A percentile compares a stretch with the other conserved stretches of the same genome.
These are phyloP conservation scores for Chaetomiaceae sp. DNA, from an alignment of 2,329 filamentous ascomycete genomes.

Conservation along the genomic window DNA sequence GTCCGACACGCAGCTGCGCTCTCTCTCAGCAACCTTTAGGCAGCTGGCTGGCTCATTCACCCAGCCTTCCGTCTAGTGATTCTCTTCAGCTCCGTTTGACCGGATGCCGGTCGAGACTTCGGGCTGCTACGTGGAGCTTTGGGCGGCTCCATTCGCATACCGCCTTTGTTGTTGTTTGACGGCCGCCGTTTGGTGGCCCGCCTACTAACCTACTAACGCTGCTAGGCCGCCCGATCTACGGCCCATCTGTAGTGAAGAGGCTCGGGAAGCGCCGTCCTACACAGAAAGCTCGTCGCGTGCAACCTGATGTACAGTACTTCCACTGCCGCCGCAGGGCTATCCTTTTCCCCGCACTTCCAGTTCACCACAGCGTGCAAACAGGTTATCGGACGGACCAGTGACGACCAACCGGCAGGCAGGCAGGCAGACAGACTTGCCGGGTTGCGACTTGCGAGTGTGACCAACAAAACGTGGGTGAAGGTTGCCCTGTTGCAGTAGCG, in stretches of 20 bases:
- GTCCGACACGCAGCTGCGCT: not conserved
- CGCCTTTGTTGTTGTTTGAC: not conserved
- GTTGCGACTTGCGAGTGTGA: conserved; percentile 4
- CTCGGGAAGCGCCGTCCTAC: conserved; percentile 5
- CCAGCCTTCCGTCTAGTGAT: conserved; percentile 1
- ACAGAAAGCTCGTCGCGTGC: too few relatives aligned
- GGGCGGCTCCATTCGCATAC: not conserved
- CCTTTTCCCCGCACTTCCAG: conserved; percentile 12
- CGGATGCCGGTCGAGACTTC: too few relatives aligned
- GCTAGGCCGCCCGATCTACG: not conserved
- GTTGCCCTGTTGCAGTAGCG: not conserved
- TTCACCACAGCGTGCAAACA: not conserved
- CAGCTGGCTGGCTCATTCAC: too few relatives aligned
- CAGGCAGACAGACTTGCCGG: not conserved
- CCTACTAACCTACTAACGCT: not conserved
- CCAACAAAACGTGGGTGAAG: conserved; percentile 3
- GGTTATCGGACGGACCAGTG: conserved; percentile 9
- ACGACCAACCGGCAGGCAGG: too few relatives aligned
- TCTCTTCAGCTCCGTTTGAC: not conserved
- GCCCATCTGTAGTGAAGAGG: conserved; percentile 10
- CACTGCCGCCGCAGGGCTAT: too few relatives aligned
- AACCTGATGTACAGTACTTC: too few relatives aligned
- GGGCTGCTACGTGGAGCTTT: not conserved
- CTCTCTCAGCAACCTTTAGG: too few relatives aligned
- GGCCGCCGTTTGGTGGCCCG: too few relatives aligned